Evolutionary conservation across 176 grass and related monocot genomes (phyloP), one percentile per base, ranked within the genome.

Genomic region (Tillandsia leiboldiana): DNA sequence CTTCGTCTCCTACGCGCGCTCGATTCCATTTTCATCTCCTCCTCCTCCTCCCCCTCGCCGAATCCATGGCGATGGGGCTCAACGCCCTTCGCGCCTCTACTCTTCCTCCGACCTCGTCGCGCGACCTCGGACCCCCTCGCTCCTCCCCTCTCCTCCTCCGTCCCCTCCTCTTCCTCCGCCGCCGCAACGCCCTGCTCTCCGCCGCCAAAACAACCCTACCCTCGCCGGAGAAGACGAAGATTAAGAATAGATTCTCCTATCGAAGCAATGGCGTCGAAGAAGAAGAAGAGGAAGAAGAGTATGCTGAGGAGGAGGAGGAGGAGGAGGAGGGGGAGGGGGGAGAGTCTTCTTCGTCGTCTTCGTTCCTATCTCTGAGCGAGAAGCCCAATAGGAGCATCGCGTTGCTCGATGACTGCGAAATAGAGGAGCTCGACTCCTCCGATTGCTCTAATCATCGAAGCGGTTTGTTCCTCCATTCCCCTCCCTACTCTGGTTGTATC

Each of bases 361-460:
- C 87, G 66, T 65, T 88, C 28, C 64, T 92, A 27, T 84, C 91
- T 28, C 86, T 99, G 50, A 93, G 82, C 53, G 84, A 85, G 79
- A 99, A 99, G 69, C 94, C 94, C 42, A 79, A 88, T 68, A 71
- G 89, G 86, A 90, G 48, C 51, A 62, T 92, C 62, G 79, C 82
- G 24, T 76, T 99, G 61, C 87, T 90, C 29, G 84, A 93, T 22
- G 87, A 97, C 49, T 87, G 85, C 72, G 93, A 97, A 49, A 71
- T 88, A 51, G 93, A 93, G 72, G 87, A 99, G 72, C 72, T 87
- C 9, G 80, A 72, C 50, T 56, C 83, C 26, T 67, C 89, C 58
- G 51, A 53, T 12, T 78, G 77, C 24, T 65, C 73, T 49, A 88
- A 87, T 51, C 94, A 99, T 70, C 80, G 81, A 70, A 90, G 82